Evolutionary conservation across 2,329 filamentous ascomycete genomes (phyloP).

Genomic region (Dactylella cylindrospora): DNA sequence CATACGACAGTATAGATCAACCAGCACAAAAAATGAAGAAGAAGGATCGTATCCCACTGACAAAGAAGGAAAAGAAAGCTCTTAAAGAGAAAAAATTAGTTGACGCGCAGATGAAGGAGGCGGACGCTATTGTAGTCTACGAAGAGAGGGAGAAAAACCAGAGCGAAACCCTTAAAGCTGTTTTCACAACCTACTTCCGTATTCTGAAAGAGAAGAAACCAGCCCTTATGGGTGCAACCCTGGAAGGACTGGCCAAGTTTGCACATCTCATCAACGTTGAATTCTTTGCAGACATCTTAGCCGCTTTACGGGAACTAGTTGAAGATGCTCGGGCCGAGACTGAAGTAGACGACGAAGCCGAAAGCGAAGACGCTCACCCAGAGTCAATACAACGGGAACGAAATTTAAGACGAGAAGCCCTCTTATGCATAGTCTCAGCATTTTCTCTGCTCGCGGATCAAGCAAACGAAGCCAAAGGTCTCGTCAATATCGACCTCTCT

Average conservation of each 20-base stretch:
- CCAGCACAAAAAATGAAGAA: slow-evolving; percentile 53
- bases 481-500: slow-evolving; percentile 83
- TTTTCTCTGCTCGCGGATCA: slow-evolving; percentile 95
- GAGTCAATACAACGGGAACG: slow-evolving; percentile 53
- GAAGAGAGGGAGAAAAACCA: slow-evolving; percentile 94
- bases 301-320: slow-evolving; percentile 91
- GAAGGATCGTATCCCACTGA: slow-evolving; percentile 56
- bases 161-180: slow-evolving; percentile 90
- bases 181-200: slow-evolving; percentile 93
- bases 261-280: slow-evolving; percentile 97
- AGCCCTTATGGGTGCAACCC: slow-evolving; percentile 90
- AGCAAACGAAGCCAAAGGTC: slow-evolving; percentile 76
- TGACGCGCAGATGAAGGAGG: slow-evolving; percentile 89
- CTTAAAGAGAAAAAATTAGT: slow-evolving; percentile 82
- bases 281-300: slow-evolving; percentile 94
- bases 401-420: slow-evolving; percentile 78
- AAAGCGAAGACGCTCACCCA: slow-evolving; percentile 55
- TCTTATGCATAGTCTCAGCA: slow-evolving; percentile 93
- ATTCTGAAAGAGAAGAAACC: slow-evolving; percentile 81
- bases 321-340: slow-evolving; percentile 64
- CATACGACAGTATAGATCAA: slow-evolving; percentile 72
- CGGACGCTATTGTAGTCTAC: slow-evolving; percentile 85
- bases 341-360: slow-evolving; percentile 54
- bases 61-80: slow-evolving; percentile 80
- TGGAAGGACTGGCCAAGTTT: slow-evolving; percentile 84